Conservation (phyloP, 2,329 filamentous ascomycete genomes). For the Penicillium occitanis region DNA sequence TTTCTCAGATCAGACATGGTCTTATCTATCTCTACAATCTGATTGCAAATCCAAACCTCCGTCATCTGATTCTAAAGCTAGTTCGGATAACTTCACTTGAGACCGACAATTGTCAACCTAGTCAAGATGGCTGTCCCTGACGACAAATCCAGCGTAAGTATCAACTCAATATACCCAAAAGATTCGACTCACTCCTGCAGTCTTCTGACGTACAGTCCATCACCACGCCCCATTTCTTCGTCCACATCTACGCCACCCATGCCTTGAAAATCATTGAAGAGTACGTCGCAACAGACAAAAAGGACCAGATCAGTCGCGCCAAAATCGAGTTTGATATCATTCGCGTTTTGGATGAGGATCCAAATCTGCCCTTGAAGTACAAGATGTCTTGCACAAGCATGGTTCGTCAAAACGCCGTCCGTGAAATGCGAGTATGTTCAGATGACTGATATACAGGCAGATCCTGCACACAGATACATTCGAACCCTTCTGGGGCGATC, state of each 20-base stretch:
- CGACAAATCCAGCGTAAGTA: background rate
- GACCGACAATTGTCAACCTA: background rate
- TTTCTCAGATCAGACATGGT: background rate
- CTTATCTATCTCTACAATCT: background rate
- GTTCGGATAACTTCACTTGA: background rate
- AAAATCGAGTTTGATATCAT: conserved; percentile 29
- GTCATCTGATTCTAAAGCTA: background rate
- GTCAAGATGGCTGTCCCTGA: conserved; percentile 1
- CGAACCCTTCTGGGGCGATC: conserved; percentile 28
- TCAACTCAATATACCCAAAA: too few relatives aligned
- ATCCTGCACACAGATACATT: conserved; percentile 28
- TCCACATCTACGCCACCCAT: conserved; percentile 26
- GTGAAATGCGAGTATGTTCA: background rate
- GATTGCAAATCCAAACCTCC: background rate
- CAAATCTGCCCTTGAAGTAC: conserved; percentile 24
- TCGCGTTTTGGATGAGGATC: conserved; percentile 24
- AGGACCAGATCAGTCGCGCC: conserved; percentile 25
- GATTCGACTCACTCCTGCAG: too few relatives aligned
- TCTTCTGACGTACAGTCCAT: too few relatives aligned
- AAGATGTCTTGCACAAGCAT: conserved; percentile 28
- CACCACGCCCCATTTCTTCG: conserved; percentile 21
- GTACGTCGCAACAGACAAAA: conserved; percentile 20
- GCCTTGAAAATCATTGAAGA: conserved; percentile 25
- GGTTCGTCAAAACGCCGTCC: conserved; percentile 20
- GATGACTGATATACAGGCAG: conserved; percentile 17